Evolutionary conservation across 1,284 basidiomycete genomes (phyloP).

Genomic region (Pseudozyma sp.): DNA sequence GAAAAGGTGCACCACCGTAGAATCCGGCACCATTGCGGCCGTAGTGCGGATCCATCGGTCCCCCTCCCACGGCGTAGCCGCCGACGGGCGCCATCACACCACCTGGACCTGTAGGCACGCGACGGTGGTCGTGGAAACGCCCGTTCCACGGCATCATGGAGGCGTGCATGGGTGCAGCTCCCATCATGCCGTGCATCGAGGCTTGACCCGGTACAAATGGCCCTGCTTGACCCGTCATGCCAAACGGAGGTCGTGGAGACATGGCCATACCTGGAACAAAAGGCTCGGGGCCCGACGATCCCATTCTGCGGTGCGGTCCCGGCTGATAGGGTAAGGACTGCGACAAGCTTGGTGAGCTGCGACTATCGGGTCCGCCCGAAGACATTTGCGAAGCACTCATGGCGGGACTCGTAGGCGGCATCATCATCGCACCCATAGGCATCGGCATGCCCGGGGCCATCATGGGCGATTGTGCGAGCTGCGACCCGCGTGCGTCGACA

Average conservation of each 20-base stretch:
- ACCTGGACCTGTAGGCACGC: conserved; percentile 44
- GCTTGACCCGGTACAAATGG: conserved; percentile 32
- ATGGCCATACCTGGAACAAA: conserved; percentile 28
- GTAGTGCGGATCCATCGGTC: conserved; percentile 24
- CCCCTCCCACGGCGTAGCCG: conserved; percentile 18
- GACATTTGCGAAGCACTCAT: conserved; percentile 21
- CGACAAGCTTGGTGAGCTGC: conserved; percentile 28
- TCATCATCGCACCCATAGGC: conserved; percentile 22
- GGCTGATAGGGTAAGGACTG: conserved; percentile 30
- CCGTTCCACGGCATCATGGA: conserved; percentile 38
- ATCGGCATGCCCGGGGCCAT: conserved; percentile 40
- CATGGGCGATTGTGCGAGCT: conserved; percentile 42
- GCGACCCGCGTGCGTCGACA: conserved; percentile 25
- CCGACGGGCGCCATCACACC: conserved; percentile 39
- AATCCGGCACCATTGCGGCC: conserved; percentile 21
- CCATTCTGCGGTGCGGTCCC: conserved; percentile 29
- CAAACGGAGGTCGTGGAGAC: conserved; percentile 34
- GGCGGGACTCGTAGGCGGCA: conserved; percentile 39
- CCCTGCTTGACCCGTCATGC: conserved; percentile 32
- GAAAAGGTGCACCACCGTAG: conserved; percentile 17
- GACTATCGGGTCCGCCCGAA: conserved; percentile 14
- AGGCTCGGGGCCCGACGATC: conserved; percentile 21
- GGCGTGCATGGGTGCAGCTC: conserved; percentile 24
- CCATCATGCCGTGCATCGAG: conserved; percentile 31
- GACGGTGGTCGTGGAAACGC: conserved; percentile 45